phyloP scores from a whole-genome alignment of 768 basidiomycete species.

The Leucocoprinus sp. region DNA sequence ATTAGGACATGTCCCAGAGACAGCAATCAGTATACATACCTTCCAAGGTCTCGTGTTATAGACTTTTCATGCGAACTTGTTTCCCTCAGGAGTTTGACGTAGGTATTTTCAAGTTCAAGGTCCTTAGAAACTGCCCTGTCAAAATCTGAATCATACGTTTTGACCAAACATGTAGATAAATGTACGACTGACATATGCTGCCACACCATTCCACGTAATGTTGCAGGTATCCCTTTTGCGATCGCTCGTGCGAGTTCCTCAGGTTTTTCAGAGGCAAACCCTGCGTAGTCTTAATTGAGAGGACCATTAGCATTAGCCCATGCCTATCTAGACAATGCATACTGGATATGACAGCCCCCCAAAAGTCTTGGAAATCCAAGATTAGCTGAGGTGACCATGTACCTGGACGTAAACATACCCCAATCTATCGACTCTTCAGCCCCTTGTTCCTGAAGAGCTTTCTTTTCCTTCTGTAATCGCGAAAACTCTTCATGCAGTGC shows the following conservation, averaged over 20 bases:
- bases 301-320: not conserved
- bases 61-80: constrained; percentile 88
- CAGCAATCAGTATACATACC: constrained; percentile 32
- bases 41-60: constrained; percentile 85
- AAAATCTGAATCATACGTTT: constrained; percentile 12
- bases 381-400: not conserved
- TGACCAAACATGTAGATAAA: constrained; percentile 4
- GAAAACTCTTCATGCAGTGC: constrained; percentile 74
- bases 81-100: constrained; percentile 76
- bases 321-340: not conserved
- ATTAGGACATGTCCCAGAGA: constrained; percentile 3
- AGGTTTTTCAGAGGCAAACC: constrained; percentile 71
- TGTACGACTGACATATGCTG: constrained; percentile 66
- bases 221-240: constrained; percentile 82
- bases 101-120: constrained; percentile 71
- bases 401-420: constrained; percentile 41
- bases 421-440: constrained; percentile 59
- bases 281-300: constrained; percentile 62
- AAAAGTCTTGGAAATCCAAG: constrained; percentile 56
- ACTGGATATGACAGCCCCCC: constrained; percentile 92
- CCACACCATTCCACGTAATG: constrained; percentile 92
- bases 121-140: constrained; percentile 91
- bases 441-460: constrained; percentile 26
- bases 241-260: constrained; percentile 83
- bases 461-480: constrained; percentile 51